Evolutionary conservation across 2,329 filamentous ascomycete genomes (phyloP), one percentile per base, ranked within the genome.

Genomic region (Colletotrichum sp.): DNA sequence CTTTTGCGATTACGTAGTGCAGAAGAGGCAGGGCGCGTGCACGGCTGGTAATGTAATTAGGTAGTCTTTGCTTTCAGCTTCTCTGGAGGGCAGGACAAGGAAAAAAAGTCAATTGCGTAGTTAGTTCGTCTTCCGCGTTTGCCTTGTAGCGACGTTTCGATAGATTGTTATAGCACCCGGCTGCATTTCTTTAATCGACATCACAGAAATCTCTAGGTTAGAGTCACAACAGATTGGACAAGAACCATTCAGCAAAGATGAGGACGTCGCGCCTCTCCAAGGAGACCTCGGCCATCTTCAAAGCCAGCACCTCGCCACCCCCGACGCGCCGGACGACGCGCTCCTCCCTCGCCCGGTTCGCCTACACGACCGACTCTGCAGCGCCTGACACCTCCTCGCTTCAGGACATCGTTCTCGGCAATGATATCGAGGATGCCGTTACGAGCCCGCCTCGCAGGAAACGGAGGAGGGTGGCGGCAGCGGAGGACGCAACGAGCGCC

Each of bases 351-450:
- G 85, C 89, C 26, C 85, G 89, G 67, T 90, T 90, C 81, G 82
- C 87, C 9, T 83, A 87, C 80, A 59, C 78, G 66, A 79, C 79
- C 76, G 71, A 80, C 26, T 76, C 82, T 72, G 77, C 48, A 72
- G 75, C 43, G 39, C 15, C 67, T 15, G 36, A 43, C 32, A 7
- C n/a, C n/a, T 43, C 57, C 10, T 28, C 55, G 30, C 24, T 61
- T 2, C 65, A 52, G 15, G 61, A 75, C 13, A 66, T 30, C 9
- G 72, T 73, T n/a, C 68, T 67, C 28, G 68, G 74, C n/a, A 55
- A 78, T 71, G 91, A 93, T 78, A 92, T 93, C 73, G 92, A 93
- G 84, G 92, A 93, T 87, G 79, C 79, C 81, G 71, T 88, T 80
- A 71, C 83, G 79, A 52, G 55, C 16, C 10, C 77, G 7, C 73